A percentile compares a stretch with the other conserved stretches of the same genome.
Conservation (phyloP, 75 land plant genomes). For the Cupressus sempervirens region DNA sequence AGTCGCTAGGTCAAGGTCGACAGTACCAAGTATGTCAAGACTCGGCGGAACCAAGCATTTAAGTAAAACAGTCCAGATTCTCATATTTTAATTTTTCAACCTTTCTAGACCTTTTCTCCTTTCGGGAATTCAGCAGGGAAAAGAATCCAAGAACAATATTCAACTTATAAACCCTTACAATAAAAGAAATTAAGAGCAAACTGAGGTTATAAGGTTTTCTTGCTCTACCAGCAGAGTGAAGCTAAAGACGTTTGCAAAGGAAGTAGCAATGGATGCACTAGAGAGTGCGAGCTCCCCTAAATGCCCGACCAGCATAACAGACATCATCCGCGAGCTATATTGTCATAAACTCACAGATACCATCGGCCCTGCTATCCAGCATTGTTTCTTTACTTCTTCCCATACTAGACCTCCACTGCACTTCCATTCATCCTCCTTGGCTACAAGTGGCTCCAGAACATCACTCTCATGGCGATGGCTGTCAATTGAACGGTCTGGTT, state of each 20-base stretch:
- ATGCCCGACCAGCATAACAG: slow-evolving; percentile 69
- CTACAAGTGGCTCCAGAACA: slow-evolving; percentile 2
- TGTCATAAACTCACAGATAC: slow-evolving; percentile 37
- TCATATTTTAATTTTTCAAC: too few relatives aligned
- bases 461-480: neutral
- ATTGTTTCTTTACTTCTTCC: slow-evolving; percentile 38
- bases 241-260: slow-evolving; percentile 54
- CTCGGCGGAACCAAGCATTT: too few relatives aligned
- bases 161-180: neutral
- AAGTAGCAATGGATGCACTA: slow-evolving; percentile 64
- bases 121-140: neutral
- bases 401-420: neutral
- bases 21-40: neutral
- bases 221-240: slow-evolving; percentile 43
- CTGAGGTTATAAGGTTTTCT: neutral
- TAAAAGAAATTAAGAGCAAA: neutral
- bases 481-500: neutral
- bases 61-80: neutral
- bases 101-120: too few relatives aligned
- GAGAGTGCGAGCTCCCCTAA: slow-evolving; percentile 57
- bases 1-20: neutral
- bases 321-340: slow-evolving; percentile 37
- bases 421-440: neutral
- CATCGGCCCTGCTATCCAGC: slow-evolving; percentile 52
- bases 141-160: neutral